Conservation (phyloP, 1,284 basidiomycete species). For the Exobasidium cylindrosporum region DNA sequence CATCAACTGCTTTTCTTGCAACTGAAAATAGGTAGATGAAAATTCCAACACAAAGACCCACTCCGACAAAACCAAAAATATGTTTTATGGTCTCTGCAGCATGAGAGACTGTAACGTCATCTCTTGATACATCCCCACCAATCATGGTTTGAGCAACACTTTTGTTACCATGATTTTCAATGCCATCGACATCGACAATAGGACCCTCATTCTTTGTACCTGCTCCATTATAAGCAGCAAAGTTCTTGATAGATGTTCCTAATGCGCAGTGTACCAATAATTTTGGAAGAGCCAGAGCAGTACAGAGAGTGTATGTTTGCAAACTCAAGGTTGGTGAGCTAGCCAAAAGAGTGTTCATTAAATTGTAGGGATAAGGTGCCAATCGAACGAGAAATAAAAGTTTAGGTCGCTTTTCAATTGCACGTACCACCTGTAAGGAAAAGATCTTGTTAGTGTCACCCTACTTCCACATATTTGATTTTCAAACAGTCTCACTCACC, state of each 20-base stretch:
- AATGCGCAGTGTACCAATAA: constrained; percentile 79
- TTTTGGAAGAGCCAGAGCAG: constrained; percentile 77
- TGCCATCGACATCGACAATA: no score
- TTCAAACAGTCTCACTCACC: neutral
- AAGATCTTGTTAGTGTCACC: neutral
- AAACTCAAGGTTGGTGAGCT: constrained; percentile 78
- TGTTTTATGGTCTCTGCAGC: constrained; percentile 62
- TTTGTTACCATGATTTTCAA: neutral
- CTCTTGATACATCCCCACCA: constrained; percentile 37
- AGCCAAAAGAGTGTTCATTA: constrained; percentile 83
- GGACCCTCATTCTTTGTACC: neutral
- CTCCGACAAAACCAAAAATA: constrained; percentile 68
- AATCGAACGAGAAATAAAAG: constrained; percentile 80
- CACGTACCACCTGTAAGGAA: constrained; percentile 63
- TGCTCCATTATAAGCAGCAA: constrained; percentile 65
- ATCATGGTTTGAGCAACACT: neutral
- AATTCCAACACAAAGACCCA: constrained; percentile 70
- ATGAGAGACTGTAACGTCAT: constrained; percentile 24
- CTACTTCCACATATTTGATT: neutral
- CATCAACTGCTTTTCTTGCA: constrained; percentile 75
- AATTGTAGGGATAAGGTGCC: constrained; percentile 66
- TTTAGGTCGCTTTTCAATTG: constrained; percentile 79
- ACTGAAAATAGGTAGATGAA: constrained; percentile 75
- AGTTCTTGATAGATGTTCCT: constrained; percentile 76
- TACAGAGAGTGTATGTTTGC: constrained; percentile 73